phyloP scores from a whole-genome alignment of 208 protist genomes.

The Sergeia podlipaevii region DNA sequence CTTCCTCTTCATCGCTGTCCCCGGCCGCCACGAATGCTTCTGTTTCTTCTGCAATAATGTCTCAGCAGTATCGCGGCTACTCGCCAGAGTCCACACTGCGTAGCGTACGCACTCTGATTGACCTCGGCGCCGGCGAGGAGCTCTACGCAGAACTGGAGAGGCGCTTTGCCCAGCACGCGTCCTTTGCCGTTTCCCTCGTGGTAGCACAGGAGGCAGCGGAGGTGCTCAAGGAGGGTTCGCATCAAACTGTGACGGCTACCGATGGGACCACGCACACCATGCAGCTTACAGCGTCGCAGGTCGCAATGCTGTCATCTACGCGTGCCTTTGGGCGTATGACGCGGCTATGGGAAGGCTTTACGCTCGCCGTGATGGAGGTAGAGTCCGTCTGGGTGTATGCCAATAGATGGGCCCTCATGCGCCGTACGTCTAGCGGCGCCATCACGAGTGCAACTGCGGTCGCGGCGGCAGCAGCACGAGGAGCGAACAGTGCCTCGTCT shows the following conservation, averaged over 20 bases:
- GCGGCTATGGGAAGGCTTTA: conserved; percentile 36
- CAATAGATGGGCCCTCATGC: too few species aligned
- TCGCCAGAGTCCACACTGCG: conserved; percentile 38
- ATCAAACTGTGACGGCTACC: not conserved
- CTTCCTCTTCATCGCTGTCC: too few species aligned
- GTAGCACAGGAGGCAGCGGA: not conserved
- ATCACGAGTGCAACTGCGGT: too few species aligned
- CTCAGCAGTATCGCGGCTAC: too few species aligned
- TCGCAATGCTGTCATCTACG: conserved; percentile 2
- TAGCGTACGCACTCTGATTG: conserved; percentile 50
- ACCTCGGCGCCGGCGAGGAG: conserved; percentile 15
- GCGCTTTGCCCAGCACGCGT: conserved; percentile 19
- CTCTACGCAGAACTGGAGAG: conserved; percentile 27
- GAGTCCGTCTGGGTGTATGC: conserved; percentile 54
- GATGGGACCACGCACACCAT: conserved; percentile 3
- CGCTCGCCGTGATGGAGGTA: conserved; percentile 32
- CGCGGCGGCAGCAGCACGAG: too few species aligned
- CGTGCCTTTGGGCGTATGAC: conserved; percentile 31
- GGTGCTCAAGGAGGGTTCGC: not conserved
- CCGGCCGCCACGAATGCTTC: not conserved
- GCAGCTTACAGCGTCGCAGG: not conserved
- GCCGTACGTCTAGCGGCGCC: not conserved
- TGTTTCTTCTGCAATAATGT: conserved; percentile 1
- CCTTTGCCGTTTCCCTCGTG: not conserved
- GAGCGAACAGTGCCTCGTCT: too few species aligned